Conservation (phyloP, 2,329 filamentous ascomycete genomes). For the Penicillium sclerotiorum region DNA sequence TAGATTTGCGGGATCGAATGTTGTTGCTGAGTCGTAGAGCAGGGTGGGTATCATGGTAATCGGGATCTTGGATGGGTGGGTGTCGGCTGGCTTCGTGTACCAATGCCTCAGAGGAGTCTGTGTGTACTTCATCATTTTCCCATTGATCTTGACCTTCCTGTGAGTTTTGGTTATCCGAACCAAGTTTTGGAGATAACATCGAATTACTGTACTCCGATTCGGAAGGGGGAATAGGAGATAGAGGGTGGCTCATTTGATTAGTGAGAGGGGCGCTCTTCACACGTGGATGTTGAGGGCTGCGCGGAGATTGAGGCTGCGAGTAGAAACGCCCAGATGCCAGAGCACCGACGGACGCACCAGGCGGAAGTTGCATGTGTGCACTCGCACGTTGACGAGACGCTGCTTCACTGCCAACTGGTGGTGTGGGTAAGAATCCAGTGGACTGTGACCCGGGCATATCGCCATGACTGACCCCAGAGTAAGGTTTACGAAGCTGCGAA, state of each 20-base stretch:
- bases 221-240: slow-evolving; percentile 12
- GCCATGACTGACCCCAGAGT: no score
- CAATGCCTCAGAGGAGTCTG: neutral
- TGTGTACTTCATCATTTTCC: neutral
- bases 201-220: slow-evolving; percentile 6
- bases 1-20: slow-evolving; percentile 15
- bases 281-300: slow-evolving; percentile 7
- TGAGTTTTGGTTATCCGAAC: slow-evolving; percentile 1
- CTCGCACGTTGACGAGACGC: slow-evolving; percentile 6
- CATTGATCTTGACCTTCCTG: slow-evolving; percentile 1
- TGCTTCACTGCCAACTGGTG: neutral
- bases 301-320: slow-evolving; percentile 13
- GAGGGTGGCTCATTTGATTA: slow-evolving; percentile 3
- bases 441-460: neutral
- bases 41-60: neutral
- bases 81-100: neutral
- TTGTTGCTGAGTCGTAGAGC: slow-evolving; percentile 3
- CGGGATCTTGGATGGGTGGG: neutral
- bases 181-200: neutral
- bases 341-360: slow-evolving; percentile 3
- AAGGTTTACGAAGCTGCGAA: no score
- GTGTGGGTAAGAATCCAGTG: neutral
- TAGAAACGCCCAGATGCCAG: slow-evolving; percentile 19
- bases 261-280: slow-evolving; percentile 8
- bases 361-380: slow-evolving; percentile 9